These are phyloP conservation scores for Pichia gijzeniarum DNA, from an alignment of 805 yeast genomes.

Conservation along the genomic window DNA sequence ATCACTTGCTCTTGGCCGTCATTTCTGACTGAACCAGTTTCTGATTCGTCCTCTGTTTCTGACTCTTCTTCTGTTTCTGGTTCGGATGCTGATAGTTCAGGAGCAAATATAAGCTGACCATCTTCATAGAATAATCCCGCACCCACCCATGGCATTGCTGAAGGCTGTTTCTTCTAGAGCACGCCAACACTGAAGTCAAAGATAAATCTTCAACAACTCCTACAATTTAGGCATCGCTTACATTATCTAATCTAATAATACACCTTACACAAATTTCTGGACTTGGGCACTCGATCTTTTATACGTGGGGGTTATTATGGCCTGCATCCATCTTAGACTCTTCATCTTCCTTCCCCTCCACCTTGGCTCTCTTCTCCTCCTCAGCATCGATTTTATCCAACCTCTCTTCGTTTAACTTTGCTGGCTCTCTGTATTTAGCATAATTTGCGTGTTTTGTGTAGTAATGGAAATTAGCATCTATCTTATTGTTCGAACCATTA, in stretches of 20 bases:
- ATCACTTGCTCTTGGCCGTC: not conserved
- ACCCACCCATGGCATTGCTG: too few species aligned
- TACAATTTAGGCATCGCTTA: too few species aligned
- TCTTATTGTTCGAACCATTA: constrained; percentile 23
- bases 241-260: too few species aligned
- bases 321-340: too few species aligned
- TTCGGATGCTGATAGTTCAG: constrained; percentile 1
- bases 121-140: not conserved
- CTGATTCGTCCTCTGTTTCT: not conserved
- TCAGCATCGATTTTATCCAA: constrained; percentile 32
- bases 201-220: too few species aligned
- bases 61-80: not conserved
- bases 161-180: too few species aligned
- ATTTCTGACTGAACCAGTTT: not conserved
- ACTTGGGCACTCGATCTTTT: too few species aligned
- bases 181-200: too few species aligned
- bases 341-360: constrained; percentile 16
- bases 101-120: constrained; percentile 13
- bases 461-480: constrained; percentile 31
- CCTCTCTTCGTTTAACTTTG: constrained; percentile 33
- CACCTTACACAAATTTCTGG: too few species aligned
- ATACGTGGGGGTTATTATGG: too few species aligned
- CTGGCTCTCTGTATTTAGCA: constrained; percentile 32
- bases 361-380: constrained; percentile 20
- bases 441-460: constrained; percentile 40